Evolutionary conservation across 2,329 filamentous ascomycete species (phyloP).

Genomic region (Achaetomium macrosporum): DNA sequence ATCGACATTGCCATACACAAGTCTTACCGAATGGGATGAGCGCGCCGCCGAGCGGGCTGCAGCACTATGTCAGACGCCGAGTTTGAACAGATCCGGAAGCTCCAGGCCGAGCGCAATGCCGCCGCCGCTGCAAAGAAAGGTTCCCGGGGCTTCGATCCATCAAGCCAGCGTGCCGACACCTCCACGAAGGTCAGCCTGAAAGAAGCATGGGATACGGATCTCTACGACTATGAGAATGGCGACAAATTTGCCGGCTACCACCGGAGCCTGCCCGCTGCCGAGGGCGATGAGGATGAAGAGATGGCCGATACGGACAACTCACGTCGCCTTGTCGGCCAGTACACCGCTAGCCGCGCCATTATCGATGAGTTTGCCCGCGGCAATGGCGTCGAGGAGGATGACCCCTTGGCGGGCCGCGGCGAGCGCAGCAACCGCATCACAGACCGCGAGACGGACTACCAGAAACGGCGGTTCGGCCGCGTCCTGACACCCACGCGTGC

Average conservation of each 20-base stretch:
- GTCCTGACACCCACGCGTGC: conserved; percentile 78
- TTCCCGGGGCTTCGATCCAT: conserved; percentile 70
- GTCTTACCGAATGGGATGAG: conserved; percentile 19
- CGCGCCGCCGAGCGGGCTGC: conserved; percentile 18
- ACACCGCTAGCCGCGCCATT: conserved; percentile 85
- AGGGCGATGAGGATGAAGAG: conserved; percentile 72
- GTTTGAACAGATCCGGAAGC: conserved; percentile 79
- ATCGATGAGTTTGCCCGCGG: conserved; percentile 91
- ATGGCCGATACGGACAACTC: conserved; percentile 69
- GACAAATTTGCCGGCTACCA: conserved; percentile 89
- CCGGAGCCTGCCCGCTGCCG: conserved; percentile 74
- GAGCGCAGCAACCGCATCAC: conserved; percentile 88
- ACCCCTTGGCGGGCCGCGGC: conserved; percentile 71
- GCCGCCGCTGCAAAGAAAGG: conserved; percentile 72
- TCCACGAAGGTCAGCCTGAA: conserved; percentile 88
- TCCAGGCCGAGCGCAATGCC: conserved; percentile 90
- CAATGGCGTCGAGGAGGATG: conserved; percentile 82
- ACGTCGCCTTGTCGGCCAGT: conserved; percentile 82
- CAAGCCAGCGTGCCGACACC: conserved; percentile 73
- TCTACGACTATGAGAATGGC: conserved; percentile 69
- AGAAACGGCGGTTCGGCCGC: conserved; percentile 89
- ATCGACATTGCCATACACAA: neutral
- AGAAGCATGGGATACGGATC: conserved; percentile 78
- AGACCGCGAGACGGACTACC: conserved; percentile 94
- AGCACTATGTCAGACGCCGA: conserved; percentile 65